Conservation (phyloP, 129 eudicot genomes). For the Escallonia rubra region DNA sequence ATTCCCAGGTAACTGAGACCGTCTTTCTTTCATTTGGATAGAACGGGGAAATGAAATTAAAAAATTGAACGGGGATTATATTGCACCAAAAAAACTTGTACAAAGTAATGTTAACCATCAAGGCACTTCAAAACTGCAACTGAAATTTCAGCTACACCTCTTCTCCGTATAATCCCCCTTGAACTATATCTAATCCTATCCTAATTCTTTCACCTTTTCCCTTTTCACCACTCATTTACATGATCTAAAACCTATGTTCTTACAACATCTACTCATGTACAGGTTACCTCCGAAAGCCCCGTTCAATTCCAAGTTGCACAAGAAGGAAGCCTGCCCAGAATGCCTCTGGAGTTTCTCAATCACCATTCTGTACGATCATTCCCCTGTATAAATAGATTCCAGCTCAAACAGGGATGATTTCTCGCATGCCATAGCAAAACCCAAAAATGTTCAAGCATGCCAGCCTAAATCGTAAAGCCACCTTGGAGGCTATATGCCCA, state of each 20-base stretch:
- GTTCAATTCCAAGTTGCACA: constrained; percentile 1
- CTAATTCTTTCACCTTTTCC: constrained; percentile 19
- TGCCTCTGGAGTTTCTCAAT: background rate
- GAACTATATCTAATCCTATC: constrained; percentile 4
- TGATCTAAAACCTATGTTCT: constrained; percentile 23
- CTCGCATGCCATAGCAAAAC: background rate
- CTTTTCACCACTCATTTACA: constrained; percentile 29
- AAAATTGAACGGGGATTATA: background rate
- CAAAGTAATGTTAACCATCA: constrained; percentile 8
- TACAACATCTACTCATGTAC: constrained; percentile 40
- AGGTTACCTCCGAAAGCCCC: constrained; percentile 18
- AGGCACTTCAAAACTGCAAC: constrained; percentile 28
- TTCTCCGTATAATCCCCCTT: background rate
- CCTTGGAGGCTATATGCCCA: background rate
- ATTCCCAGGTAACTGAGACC: too few species aligned
- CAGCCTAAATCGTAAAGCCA: background rate
- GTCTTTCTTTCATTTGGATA: too few species aligned
- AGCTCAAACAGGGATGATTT: background rate
- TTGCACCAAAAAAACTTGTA: constrained; percentile 11
- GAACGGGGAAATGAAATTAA: too few species aligned
- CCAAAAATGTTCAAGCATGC: background rate
- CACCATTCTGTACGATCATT: background rate
- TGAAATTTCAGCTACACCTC: constrained; percentile 23
- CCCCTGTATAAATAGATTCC: background rate
- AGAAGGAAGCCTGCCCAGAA: background rate